These are phyloP conservation scores for Mycena maculata DNA, from an alignment of 768 basidiomycete species.

Conservation along the genomic window DNA sequence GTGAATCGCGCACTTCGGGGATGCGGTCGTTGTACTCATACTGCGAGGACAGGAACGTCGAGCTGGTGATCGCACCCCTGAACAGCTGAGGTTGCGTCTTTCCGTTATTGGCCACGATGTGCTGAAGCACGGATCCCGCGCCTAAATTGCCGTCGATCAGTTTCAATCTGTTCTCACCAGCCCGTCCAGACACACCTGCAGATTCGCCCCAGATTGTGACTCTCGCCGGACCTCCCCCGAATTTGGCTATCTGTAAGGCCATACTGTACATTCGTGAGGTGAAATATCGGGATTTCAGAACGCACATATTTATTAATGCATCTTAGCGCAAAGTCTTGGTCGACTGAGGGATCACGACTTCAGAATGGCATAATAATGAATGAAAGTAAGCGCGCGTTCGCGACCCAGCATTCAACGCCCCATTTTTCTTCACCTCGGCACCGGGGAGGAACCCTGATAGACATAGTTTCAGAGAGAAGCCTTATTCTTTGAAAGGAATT, in stretches of 20 bases:
- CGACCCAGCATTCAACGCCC: conserved; percentile 46
- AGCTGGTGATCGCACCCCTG: conserved; percentile 47
- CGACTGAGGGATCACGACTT: conserved; percentile 36
- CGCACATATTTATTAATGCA: conserved; percentile 47
- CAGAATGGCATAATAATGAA: conserved; percentile 12
- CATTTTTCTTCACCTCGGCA: conserved; percentile 38
- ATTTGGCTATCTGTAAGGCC: conserved; percentile 34
- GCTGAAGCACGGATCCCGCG: conserved; percentile 49
- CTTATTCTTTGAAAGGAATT: too few species aligned
- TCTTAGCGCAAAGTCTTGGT: conserved; percentile 46
- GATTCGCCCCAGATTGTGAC: conserved; percentile 44
- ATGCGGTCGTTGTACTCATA: conserved; percentile 47
- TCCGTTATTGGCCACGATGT: conserved; percentile 47
- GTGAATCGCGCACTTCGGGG: conserved; percentile 35
- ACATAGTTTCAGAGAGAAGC: not conserved
- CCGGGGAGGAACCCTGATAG: conserved; percentile 45
- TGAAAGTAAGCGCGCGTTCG: conserved; percentile 34
- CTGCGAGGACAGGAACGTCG: conserved; percentile 47
- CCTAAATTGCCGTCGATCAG: conserved; percentile 30
- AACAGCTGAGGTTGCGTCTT: conserved; percentile 48
- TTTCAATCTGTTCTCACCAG: not conserved
- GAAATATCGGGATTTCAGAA: not conserved
- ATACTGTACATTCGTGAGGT: not conserved
- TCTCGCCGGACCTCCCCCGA: conserved; percentile 38
- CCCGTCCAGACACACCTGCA: conserved; percentile 22